Evolutionary conservation across 495 filamentous ascomycete species (phyloP).

Genomic region (Parathielavia hyrcaniae): DNA sequence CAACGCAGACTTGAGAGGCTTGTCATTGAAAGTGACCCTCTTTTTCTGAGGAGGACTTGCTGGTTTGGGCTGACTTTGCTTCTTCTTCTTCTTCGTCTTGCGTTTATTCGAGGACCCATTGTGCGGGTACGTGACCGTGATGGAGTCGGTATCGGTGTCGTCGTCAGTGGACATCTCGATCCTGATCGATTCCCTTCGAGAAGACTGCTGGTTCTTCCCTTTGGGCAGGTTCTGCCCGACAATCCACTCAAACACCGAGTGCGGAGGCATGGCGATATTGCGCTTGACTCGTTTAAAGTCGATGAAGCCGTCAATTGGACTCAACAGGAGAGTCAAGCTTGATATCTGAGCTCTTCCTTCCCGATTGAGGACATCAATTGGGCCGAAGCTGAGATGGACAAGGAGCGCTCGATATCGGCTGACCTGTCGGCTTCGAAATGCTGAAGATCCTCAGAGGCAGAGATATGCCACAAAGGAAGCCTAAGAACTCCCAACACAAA

Average conservation of each 20-base stretch:
- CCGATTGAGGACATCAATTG: no score
- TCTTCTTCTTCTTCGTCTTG: no score
- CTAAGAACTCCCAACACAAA: no score
- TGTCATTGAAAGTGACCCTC: constrained; percentile 22
- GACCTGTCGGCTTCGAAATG: no score
- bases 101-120: not conserved
- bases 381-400: no score
- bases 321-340: no score
- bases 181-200: constrained; percentile 22
- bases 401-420: no score
- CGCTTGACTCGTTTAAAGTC: not conserved
- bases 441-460: no score
- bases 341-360: no score
- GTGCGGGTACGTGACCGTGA: constrained; percentile 36
- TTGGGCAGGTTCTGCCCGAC: constrained; percentile 33
- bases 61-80: not conserved
- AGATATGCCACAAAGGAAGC: no score
- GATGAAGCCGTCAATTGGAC: not conserved
- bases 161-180: constrained; percentile 38
- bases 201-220: constrained; percentile 14
- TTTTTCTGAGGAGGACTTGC: constrained; percentile 1
- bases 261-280: constrained; percentile 24
- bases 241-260: constrained; percentile 38
- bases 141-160: constrained; percentile 30
- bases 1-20: constrained; percentile 22